Evolutionary conservation across 352 stramenopile genomes (phyloP).

Genomic region (Globisporangium canariense): DNA sequence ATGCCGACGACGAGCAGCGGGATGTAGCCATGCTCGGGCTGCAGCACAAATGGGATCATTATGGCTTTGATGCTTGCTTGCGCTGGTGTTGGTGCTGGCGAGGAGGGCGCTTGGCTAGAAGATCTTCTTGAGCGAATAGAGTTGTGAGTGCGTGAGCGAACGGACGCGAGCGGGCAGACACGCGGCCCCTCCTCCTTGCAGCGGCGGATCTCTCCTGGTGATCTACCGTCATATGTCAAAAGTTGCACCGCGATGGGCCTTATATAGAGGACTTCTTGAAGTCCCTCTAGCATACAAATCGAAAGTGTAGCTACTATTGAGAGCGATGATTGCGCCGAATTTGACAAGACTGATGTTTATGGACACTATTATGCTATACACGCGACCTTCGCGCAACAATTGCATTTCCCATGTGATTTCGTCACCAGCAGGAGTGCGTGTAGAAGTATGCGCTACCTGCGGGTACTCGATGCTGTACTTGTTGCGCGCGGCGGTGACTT

Average conservation of each 20-base stretch:
- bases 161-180: no score
- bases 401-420: neutral
- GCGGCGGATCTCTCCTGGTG: neutral
- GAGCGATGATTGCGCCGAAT: neutral
- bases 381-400: neutral
- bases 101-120: neutral
- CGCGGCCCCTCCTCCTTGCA: no score
- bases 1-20: slow-evolving; percentile 7
- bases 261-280: neutral
- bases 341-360: neutral
- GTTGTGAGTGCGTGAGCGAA: neutral
- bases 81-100: no score
- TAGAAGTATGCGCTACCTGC: neutral
- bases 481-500: slow-evolving; percentile 32
- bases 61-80: neutral
- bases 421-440: neutral
- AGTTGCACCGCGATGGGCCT: neutral
- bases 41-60: neutral
- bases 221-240: neutral
- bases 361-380: neutral
- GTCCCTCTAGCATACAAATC: neutral
- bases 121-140: neutral
- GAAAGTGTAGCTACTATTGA: neutral
- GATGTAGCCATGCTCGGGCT: slow-evolving; percentile 19
- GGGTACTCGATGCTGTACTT: neutral